These are phyloP conservation scores for Buxus sempervirens DNA, from an alignment of 164 flowering plant species.

Conservation along the genomic window DNA sequence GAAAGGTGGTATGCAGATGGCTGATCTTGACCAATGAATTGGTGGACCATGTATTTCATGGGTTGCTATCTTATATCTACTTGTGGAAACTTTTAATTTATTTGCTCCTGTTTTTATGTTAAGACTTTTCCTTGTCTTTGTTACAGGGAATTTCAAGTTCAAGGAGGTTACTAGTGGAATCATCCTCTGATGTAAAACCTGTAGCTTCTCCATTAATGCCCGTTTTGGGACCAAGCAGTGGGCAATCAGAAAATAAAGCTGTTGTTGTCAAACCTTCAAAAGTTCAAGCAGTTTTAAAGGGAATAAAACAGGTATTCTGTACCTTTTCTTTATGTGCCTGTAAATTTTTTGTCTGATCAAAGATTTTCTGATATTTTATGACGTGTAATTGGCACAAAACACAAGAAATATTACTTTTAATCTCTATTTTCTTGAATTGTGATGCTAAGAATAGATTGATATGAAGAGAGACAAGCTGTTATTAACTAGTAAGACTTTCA, in stretches of 20 bases:
- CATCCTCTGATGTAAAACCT: slow-evolving; percentile 47
- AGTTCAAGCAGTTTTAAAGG: slow-evolving; percentile 83
- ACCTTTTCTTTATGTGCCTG: too few species aligned
- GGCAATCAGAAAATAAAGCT: slow-evolving; percentile 46
- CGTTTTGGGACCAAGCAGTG: slow-evolving; percentile 33
- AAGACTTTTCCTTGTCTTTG: not conserved
- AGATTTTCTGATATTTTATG: too few species aligned
- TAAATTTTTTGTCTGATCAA: too few species aligned
- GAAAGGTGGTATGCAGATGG: too few species aligned
- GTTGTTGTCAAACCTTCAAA: slow-evolving; percentile 49
- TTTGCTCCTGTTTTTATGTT: not conserved
- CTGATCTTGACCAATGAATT: not conserved
- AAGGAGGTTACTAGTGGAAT: slow-evolving; percentile 51
- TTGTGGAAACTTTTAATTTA: not conserved
- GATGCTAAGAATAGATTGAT: too few species aligned
- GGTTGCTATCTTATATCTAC: not conserved
- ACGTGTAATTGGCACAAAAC: too few species aligned
- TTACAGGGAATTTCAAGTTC: slow-evolving; percentile 74
- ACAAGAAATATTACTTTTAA: too few species aligned
- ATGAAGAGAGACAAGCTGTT: too few species aligned
- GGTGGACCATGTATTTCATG: not conserved
- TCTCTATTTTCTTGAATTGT: too few species aligned
- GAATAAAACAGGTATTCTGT: slow-evolving; percentile 67
- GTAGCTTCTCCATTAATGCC: slow-evolving; percentile 68
- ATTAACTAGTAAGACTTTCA: too few species aligned